Base-by-base conservation (phyloP, 148 eudicot species). In the Hydrangea macrophylla region DNA sequence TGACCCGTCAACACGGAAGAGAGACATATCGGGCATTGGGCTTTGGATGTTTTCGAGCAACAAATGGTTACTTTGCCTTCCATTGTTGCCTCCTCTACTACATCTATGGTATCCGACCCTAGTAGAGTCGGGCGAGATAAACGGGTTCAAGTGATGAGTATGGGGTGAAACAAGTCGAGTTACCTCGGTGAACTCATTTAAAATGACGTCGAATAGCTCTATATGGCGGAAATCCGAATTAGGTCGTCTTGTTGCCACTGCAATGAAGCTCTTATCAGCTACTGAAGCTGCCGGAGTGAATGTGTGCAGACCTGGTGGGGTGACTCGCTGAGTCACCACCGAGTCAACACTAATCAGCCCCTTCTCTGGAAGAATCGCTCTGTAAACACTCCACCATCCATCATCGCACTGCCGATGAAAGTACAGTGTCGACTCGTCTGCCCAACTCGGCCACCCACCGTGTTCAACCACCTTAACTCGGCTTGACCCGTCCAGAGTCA, bases 371-470 rank as follows among this genome's bases (percentile, higher is more conserved):
- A 88, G 76, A 50, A 24, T 50, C 40, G 85, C 96, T 67, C 71
- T 73, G 58, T 79, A 88, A 25, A 90, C 79, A 58, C 96, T 85
- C 98, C 98, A 93, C 98, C 98, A 93, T 26, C 90, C 89, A 35
- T 90, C 90, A 0, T 71, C 80, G 18, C 81, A 73, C 64, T 82
- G 78, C 56, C 96, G 75, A 58, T 93, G 98, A 65, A 93, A 93
- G 42, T 83, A 90, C 27, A 92, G 39, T 31, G 85, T 88, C 3
- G 72, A 65, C 15, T 92, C 98, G 22, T 86, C 90, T 0, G 77
- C 90, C 96, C 96, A 92, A 50, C 81, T 71, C 76, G 98, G 98
- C 98, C 98, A 92, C 36, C 98, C 98, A 10, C 96, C 96, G 56
- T 79, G 90, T 60, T 90, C 89, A 18, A 82, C 86, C 11, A 86